These are phyloP conservation scores for Talaromyces borbonicus DNA, from an alignment of 495 filamentous ascomycete genomes.

Conservation along the genomic window DNA sequence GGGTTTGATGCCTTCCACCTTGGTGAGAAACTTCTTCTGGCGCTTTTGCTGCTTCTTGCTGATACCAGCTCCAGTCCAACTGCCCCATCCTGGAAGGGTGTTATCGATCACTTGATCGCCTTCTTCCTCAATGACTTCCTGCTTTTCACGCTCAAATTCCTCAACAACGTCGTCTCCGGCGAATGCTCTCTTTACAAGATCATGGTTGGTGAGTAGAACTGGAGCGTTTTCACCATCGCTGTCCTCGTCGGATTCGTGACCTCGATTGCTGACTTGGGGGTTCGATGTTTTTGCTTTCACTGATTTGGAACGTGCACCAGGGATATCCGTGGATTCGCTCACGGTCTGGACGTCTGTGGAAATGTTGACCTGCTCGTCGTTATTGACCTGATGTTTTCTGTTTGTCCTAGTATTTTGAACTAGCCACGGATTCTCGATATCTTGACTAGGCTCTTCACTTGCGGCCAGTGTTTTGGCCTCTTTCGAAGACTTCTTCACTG, in stretches of 20 bases:
- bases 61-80: slow-evolving; percentile 76
- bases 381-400: slow-evolving; percentile 19
- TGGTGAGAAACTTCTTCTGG: slow-evolving; percentile 55
- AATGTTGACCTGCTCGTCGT: slow-evolving; percentile 33
- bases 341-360: slow-evolving; percentile 18
- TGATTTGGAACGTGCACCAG: slow-evolving; percentile 12
- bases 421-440: slow-evolving; percentile 41
- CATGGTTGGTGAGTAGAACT: slow-evolving; percentile 63
- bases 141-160: slow-evolving; percentile 76
- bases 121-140: slow-evolving; percentile 60
- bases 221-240: slow-evolving; percentile 53
- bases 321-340: slow-evolving; percentile 10
- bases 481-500: neutral
- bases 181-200: slow-evolving; percentile 76
- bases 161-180: slow-evolving; percentile 81
- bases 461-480: neutral
- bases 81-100: slow-evolving; percentile 87
- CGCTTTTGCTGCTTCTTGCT: slow-evolving; percentile 51
- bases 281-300: slow-evolving; percentile 13
- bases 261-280: neutral
- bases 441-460: slow-evolving; percentile 12
- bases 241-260: slow-evolving; percentile 22
- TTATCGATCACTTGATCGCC: slow-evolving; percentile 78
- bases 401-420: slow-evolving; percentile 31
- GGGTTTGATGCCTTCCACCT: slow-evolving; percentile 63